Evolutionary conservation across 306 rosid species (phyloP).

Genomic region (Elaeagnus macrophylla): DNA sequence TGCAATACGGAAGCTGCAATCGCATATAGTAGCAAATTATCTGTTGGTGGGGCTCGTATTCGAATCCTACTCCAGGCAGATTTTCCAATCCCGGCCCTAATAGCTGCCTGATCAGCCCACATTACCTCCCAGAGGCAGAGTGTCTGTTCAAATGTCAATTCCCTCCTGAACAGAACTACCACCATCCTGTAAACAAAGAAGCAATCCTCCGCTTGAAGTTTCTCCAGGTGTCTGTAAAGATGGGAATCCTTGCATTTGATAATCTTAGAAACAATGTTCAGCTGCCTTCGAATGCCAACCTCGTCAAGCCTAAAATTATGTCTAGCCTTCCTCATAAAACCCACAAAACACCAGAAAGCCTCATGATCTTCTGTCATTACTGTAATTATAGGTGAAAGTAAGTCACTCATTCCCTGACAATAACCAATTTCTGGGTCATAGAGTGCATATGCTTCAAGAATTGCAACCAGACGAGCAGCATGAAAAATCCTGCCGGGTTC

Average conservation of each 20-base stretch:
- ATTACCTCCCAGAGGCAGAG: slow-evolving; percentile 98
- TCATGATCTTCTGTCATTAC: slow-evolving; percentile 83
- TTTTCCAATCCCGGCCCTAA: slow-evolving; percentile 83
- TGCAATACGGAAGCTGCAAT: slow-evolving; percentile 94
- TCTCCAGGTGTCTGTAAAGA: slow-evolving; percentile 84
- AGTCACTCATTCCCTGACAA: slow-evolving; percentile 99
- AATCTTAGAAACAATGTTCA: slow-evolving; percentile 69
- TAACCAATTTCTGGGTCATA: slow-evolving; percentile 95
- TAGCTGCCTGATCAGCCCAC: slow-evolving; percentile 99
- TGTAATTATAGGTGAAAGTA: slow-evolving; percentile 80
- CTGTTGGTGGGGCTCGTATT: slow-evolving; percentile 97
- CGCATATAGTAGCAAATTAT: slow-evolving; percentile 81
- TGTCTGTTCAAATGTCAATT: slow-evolving; percentile 90
- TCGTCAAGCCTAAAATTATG: slow-evolving; percentile 98
- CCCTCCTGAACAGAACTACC: slow-evolving; percentile 93
- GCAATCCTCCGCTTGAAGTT: slow-evolving; percentile 97
- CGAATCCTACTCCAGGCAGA: slow-evolving; percentile 95
- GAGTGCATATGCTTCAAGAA: slow-evolving; percentile 95
- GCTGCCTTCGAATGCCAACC: slow-evolving; percentile 93
- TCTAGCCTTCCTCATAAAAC: slow-evolving; percentile 97
- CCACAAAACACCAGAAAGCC: slow-evolving; percentile 99
- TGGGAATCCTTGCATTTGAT: slow-evolving; percentile 81
- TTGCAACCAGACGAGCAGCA: slow-evolving; percentile 88
- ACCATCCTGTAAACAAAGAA: slow-evolving; percentile 98
- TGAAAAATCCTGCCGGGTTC: slow-evolving; percentile 79